phyloP scores from a whole-genome alignment of 148 eudicot genomes.

The Arctostaphylos glauca region DNA sequence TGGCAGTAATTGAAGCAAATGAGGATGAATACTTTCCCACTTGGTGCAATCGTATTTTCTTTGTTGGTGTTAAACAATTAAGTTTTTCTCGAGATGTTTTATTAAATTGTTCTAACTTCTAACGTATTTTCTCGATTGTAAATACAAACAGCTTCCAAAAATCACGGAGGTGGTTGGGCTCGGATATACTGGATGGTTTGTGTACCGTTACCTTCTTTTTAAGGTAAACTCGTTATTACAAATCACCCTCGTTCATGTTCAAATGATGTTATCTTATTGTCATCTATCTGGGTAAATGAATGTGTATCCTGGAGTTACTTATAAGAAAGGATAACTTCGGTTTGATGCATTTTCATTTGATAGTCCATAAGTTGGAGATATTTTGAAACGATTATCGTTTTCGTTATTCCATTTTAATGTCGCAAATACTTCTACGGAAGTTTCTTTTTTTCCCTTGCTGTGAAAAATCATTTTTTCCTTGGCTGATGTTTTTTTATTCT shows the following conservation, averaged over 20 bases:
- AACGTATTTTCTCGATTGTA: neutral
- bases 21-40: slow-evolving; percentile 10
- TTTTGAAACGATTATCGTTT: neutral
- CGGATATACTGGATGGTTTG: slow-evolving; percentile 99
- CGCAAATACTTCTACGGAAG: neutral
- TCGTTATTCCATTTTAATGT: neutral
- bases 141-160: slow-evolving; percentile 79
- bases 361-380: neutral
- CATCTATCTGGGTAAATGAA: neutral
- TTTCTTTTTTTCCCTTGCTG: neutral
- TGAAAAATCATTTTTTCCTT: neutral
- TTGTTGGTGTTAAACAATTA: neutral
- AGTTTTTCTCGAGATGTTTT: neutral
- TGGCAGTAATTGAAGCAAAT: neutral
- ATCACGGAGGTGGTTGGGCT: slow-evolving; percentile 97
- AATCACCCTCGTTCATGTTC: neutral
- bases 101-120: neutral
- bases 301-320: neutral
- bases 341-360: neutral
- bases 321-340: neutral
- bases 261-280: neutral
- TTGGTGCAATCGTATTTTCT: slow-evolving; percentile 55
- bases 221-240: slow-evolving; percentile 56
- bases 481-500: neutral
- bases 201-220: slow-evolving; percentile 96